phyloP scores from a whole-genome alignment of 345 rosid genomes.

The Schrenkiella parvula region DNA sequence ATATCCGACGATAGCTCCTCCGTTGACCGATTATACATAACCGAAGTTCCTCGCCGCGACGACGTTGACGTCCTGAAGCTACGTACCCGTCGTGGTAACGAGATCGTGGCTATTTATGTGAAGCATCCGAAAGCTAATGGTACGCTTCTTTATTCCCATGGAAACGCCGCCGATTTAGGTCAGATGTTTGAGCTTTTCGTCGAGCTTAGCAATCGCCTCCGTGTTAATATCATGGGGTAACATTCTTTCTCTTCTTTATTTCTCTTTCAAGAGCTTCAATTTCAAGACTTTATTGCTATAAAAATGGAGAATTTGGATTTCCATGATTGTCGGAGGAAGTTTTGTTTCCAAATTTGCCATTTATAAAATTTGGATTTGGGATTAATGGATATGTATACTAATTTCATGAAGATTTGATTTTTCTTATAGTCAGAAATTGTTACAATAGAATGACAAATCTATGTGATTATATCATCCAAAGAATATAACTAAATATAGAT shows the following conservation, averaged over 20 bases:
- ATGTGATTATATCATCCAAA: background rate
- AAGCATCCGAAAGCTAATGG: constrained; percentile 78
- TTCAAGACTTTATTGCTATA: background rate
- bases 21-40: constrained; percentile 45
- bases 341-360: background rate
- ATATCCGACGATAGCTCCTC: constrained; percentile 36
- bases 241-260: background rate
- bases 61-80: constrained; percentile 74
- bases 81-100: constrained; percentile 82
- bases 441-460: background rate
- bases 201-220: constrained; percentile 81
- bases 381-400: background rate
- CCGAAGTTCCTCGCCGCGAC: constrained; percentile 62
- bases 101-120: constrained; percentile 74
- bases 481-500: no score
- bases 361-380: constrained; percentile 9
- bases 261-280: background rate
- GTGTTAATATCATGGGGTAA: constrained; percentile 92
- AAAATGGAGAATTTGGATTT: background rate
- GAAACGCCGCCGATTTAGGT: constrained; percentile 96
- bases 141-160: constrained; percentile 90
- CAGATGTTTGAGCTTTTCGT: constrained; percentile 95
- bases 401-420: background rate
- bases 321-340: background rate
- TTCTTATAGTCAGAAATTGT: background rate